Conservation (phyloP, 768 basidiomycete genomes). For the Lentinula detonsa region DNA sequence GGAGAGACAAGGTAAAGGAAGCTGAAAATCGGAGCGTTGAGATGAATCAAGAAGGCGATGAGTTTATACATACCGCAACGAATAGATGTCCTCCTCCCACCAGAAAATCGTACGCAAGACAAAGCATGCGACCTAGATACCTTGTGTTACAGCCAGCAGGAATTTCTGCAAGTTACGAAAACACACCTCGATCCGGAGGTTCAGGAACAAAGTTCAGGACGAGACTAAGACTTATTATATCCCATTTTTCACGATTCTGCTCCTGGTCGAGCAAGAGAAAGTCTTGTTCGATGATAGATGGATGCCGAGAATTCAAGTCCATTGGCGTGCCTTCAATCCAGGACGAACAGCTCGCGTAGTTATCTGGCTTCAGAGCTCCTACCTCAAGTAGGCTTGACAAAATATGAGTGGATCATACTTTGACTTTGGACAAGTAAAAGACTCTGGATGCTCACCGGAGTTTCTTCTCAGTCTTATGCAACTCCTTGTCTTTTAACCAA, state of each 20-base stretch:
- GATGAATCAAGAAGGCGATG: not conserved
- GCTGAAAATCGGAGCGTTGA: conserved; percentile 30
- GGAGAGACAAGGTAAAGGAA: conserved; percentile 77
- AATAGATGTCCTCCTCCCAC: conserved; percentile 54
- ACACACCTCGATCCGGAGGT: conserved; percentile 66
- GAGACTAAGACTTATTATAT: conserved; percentile 77
- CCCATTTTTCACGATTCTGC: conserved; percentile 57
- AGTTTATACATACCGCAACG: conserved; percentile 48
- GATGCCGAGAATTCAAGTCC: conserved; percentile 81
- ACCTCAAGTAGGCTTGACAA: conserved; percentile 72
- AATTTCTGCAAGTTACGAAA: not conserved
- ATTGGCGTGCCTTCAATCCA: conserved; percentile 79
- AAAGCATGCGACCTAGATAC: conserved; percentile 62
- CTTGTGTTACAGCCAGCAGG: not conserved
- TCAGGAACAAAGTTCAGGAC: conserved; percentile 88
- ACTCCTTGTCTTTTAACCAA: conserved; percentile 62
- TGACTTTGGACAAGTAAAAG: not conserved
- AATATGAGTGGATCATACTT: not conserved
- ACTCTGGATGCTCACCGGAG: conserved; percentile 28
- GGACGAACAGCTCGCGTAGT: conserved; percentile 55
- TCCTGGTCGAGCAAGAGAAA: conserved; percentile 59
- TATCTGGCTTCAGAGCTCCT: conserved; percentile 81
- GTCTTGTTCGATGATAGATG: conserved; percentile 79
- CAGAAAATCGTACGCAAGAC: conserved; percentile 52
- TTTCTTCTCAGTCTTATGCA: conserved; percentile 21